Evolutionary conservation across 1,139 yeast genomes (phyloP), one percentile per base, ranked within the genome.

Genomic region (Pichia sp.): DNA sequence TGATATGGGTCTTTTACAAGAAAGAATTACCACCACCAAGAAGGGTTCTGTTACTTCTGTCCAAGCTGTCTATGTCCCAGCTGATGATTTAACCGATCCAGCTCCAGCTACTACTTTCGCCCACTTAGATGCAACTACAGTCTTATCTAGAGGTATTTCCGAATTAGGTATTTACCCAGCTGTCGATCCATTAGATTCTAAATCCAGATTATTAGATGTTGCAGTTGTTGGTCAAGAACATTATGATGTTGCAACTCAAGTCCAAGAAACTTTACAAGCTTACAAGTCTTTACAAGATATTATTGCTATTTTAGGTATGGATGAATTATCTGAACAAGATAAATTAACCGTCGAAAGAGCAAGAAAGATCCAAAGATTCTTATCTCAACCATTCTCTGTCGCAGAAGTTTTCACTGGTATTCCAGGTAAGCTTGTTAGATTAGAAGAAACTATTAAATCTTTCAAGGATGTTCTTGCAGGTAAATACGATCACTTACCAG

Each of bases 141-240:
- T 92, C 75, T 86, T 92, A 82, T 89, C 97, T 67, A 90, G 98
- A 83, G 90, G 97, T 81, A 92, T 92, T 73, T 90, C 98, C 59
- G 98, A 92, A 81, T 83, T 92, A 76, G 98, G 98, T 89, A 92
- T 92, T 74, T 92, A 92, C 89, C 98, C 98, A 72, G 98, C 98
- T 71, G 98, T 92, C 81, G 98, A 92, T 79, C 98, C 98, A 71
- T 87, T 92, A 75, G 98, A 92, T 78, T 92, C 98, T 70, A 92
- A 86, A 78, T 92, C 98, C 58, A 90, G 98, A 85, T 86, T 92
- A 74, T 84, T 92, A 73, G 98, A 92, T 73, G 96, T 83, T 67
- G 71, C 96, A 59, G 95, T 92, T 68, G 96, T 92, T 66, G 98
- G 98, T 75, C 86, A 88, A 76, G 98, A 92, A 79, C 98, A 92